Percentiles rank a stretch among this genome's conserved stretches.
Evolutionary conservation across 108 stramenopile species (phyloP).

Genomic region (Pseudonitzschia multistriata): DNA sequence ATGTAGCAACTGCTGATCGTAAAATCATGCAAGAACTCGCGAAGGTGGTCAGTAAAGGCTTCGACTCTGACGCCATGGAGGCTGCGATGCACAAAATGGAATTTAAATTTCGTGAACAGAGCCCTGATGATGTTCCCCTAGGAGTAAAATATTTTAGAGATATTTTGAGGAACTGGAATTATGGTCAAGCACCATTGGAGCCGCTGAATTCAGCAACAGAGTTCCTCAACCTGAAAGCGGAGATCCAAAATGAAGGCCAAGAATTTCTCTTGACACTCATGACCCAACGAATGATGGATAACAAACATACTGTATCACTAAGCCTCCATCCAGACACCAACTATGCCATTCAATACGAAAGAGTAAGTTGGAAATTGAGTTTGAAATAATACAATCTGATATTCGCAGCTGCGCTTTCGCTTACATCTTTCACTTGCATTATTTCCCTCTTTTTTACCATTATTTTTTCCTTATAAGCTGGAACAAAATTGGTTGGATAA

Average conservation of each 20-base stretch:
- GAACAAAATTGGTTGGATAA: conserved; percentile 41
- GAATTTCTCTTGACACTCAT: conserved; percentile 70
- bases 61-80: conserved; percentile 64
- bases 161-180: conserved; percentile 84
- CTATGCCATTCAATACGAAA: conserved; percentile 44
- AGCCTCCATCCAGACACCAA: conserved; percentile 68
- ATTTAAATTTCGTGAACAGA: conserved; percentile 68
- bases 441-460: not conserved
- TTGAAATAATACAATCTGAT: not conserved
- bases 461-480: conserved; percentile 1
- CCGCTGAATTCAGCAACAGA: conserved; percentile 66
- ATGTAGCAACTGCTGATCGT: conserved; percentile 50
- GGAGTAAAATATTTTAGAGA: conserved; percentile 83
- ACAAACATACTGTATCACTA: conserved; percentile 67
- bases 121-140: conserved; percentile 68
- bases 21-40: conserved; percentile 59
- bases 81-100: conserved; percentile 87
- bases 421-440: not conserved
- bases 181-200: conserved; percentile 64
- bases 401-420: not conserved
- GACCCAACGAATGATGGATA: conserved; percentile 62
- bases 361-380: conserved; percentile 11
- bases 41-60: conserved; percentile 66
- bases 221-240: conserved; percentile 69
- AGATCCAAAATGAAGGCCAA: conserved; percentile 57